Percentiles rank a stretch among this genome's conserved stretches.
Evolutionary conservation across 768 basidiomycete genomes (phyloP).

Genomic region (Pisolithus orientalis): DNA sequence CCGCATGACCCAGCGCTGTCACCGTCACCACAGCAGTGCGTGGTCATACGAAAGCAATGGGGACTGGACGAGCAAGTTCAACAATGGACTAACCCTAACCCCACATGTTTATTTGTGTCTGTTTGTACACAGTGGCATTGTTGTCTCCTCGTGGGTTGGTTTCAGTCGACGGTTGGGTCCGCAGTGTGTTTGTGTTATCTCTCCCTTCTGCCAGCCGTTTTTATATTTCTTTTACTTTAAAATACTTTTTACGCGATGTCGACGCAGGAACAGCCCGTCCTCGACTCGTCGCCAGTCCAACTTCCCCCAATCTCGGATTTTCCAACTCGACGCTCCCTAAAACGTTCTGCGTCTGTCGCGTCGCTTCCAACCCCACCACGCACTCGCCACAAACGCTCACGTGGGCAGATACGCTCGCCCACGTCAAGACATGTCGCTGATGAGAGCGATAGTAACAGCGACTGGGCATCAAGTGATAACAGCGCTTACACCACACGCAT

Average conservation of each 20-base stretch:
- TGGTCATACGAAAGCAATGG: no score
- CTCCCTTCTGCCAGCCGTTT: not conserved
- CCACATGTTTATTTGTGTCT: not conserved
- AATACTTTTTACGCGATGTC: conserved; percentile 15
- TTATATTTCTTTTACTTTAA: not conserved
- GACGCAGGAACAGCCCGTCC: conserved; percentile 20
- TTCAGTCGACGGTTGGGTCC: not conserved
- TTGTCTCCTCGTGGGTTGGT: not conserved
- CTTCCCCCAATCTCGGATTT: conserved; percentile 9
- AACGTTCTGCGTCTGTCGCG: conserved; percentile 58
- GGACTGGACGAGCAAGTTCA: no score
- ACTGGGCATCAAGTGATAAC: conserved; percentile 27
- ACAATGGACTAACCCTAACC: not conserved
- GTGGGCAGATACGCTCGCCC: conserved; percentile 35
- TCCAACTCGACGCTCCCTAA: conserved; percentile 33
- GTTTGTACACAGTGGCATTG: not conserved
- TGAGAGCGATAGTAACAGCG: conserved; percentile 25
- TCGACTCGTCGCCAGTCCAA: conserved; percentile 27
- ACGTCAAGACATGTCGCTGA: conserved; percentile 42
- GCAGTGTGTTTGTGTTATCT: not conserved
- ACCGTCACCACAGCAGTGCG: no score
- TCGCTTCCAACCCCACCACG: conserved; percentile 64
- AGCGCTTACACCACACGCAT: conserved; percentile 6
- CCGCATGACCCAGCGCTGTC: no score
- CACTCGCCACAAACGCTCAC: conserved; percentile 45